These are phyloP conservation scores for Cystobasidium onofrii DNA, from an alignment of 768 basidiomycete genomes.

Conservation along the genomic window DNA sequence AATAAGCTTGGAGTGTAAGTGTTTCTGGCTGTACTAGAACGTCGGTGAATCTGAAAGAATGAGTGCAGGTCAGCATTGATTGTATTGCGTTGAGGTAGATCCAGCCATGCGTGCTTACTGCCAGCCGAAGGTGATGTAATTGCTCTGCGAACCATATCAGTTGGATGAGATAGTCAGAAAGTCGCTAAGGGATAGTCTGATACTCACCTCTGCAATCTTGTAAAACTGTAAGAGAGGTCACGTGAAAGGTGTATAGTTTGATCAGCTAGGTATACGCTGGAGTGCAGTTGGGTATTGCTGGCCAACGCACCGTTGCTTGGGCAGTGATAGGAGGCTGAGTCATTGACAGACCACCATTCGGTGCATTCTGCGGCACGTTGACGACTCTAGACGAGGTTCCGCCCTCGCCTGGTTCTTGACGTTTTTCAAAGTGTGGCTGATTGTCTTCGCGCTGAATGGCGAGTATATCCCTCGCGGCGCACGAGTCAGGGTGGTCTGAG, in stretches of 20 bases:
- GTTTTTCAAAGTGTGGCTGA: neutral
- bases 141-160: slow-evolving; percentile 57
- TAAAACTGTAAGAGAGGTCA: neutral
- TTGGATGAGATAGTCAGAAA: too few species aligned
- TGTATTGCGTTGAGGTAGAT: neutral
- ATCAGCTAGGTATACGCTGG: too few species aligned
- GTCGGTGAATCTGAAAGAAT: slow-evolving; percentile 1
- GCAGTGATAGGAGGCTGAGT: slow-evolving; percentile 16
- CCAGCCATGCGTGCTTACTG: slow-evolving; percentile 48
- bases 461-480: neutral
- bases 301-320: slow-evolving; percentile 6
- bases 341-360: slow-evolving; percentile 1
- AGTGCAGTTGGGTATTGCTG: neutral
- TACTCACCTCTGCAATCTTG: slow-evolving; percentile 15
- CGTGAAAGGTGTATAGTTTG: too few species aligned
- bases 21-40: slow-evolving; percentile 56
- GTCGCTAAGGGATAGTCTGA: too few species aligned
- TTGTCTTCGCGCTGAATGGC: neutral
- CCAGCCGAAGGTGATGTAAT: slow-evolving; percentile 82
- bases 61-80: neutral
- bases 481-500: neutral
- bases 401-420: neutral
- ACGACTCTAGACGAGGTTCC: neutral
- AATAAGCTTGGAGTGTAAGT: slow-evolving; percentile 71
- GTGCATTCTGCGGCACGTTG: slow-evolving; percentile 16